These are phyloP conservation scores for Prasinococcaceae sp. DNA, from an alignment of 139 green algal species.

Conservation along the genomic window DNA sequence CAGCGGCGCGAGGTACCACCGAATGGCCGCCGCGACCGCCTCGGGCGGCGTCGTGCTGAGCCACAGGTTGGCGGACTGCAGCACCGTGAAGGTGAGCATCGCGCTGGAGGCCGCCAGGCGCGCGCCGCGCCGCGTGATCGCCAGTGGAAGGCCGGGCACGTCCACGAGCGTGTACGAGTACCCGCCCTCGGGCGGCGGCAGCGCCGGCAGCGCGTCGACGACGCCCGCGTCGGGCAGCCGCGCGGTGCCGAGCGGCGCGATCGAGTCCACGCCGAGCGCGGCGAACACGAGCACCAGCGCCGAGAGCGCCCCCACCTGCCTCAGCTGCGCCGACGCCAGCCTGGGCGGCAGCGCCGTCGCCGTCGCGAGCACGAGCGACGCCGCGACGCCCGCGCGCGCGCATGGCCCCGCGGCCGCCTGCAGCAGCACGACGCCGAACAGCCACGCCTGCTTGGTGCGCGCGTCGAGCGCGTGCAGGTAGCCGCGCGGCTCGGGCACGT, in stretches of 20 bases:
- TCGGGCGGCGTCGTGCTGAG: constrained; percentile 65
- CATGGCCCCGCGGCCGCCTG: not conserved
- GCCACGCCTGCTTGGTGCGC: constrained; percentile 19
- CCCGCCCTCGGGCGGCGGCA: not conserved
- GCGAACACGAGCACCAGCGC: constrained; percentile 42
- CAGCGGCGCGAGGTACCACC: constrained; percentile 43
- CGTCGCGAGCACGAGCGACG: constrained; percentile 29
- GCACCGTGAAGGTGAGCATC: constrained; percentile 48
- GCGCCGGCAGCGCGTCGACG: constrained; percentile 11
- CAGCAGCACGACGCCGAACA: not conserved
- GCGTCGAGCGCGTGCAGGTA: constrained; percentile 19
- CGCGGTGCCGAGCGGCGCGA: constrained; percentile 42
- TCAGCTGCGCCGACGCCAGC: constrained; percentile 46
- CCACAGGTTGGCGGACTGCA: constrained; percentile 56
- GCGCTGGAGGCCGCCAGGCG: constrained; percentile 45
- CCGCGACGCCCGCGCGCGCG: constrained; percentile 4
- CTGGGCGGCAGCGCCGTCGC: constrained; percentile 30
- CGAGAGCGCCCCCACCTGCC: constrained; percentile 36
- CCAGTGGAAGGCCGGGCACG: constrained; percentile 45
- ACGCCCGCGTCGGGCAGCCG: constrained; percentile 18
- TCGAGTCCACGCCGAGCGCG: constrained; percentile 37
- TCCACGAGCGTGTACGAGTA: constrained; percentile 49
- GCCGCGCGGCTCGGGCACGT: constrained; percentile 8
- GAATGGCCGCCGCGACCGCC: constrained; percentile 45
- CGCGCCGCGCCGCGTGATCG: constrained; percentile 49